Percentiles rank a stretch among this genome's conserved stretches.
phyloP scores from a whole-genome alignment of 495 filamentous ascomycete genomes.

The Podospora sp. region DNA sequence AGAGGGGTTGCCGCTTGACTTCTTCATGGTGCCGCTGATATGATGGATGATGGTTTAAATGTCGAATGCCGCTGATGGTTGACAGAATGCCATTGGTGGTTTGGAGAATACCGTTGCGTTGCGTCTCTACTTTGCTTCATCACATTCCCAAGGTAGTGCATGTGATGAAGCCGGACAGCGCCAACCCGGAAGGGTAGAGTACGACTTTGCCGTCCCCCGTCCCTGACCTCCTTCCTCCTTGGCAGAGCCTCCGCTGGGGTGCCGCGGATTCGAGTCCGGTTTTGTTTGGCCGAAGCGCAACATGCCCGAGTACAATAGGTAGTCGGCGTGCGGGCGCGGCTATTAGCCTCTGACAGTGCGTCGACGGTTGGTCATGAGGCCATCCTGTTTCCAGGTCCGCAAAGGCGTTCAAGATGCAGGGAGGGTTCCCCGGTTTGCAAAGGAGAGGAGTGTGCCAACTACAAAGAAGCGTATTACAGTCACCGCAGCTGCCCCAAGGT shows the following conservation, averaged over 20 bases:
- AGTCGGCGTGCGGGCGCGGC: neutral
- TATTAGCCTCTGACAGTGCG: constrained; percentile 7
- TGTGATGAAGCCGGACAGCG: constrained; percentile 2
- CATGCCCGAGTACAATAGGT: constrained; percentile 2
- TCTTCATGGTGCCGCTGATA: too few species aligned
- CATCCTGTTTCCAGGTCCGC: constrained; percentile 10
- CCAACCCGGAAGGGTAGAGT: constrained; percentile 10
- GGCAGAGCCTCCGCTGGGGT: constrained; percentile 4
- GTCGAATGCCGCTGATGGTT: neutral
- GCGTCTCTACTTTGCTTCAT: constrained; percentile 4
- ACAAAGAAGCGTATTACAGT: too few species aligned
- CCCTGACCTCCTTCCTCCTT: constrained; percentile 4
- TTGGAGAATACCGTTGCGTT: neutral
- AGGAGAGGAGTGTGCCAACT: too few species aligned
- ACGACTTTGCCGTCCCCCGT: constrained; percentile 8
- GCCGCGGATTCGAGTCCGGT: neutral
- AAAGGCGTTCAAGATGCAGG: constrained; percentile 3
- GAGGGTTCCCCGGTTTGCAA: neutral
- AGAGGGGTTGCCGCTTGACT: too few species aligned
- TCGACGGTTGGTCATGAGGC: neutral
- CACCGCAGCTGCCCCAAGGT: too few species aligned
- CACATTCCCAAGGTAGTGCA: neutral
- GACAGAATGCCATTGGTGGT: too few species aligned
- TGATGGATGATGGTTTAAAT: neutral
- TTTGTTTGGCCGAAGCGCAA: constrained; percentile 2